Evolutionary conservation across 2,329 filamentous ascomycete genomes (phyloP).

Genomic region (Xylaria hypoxylon): DNA sequence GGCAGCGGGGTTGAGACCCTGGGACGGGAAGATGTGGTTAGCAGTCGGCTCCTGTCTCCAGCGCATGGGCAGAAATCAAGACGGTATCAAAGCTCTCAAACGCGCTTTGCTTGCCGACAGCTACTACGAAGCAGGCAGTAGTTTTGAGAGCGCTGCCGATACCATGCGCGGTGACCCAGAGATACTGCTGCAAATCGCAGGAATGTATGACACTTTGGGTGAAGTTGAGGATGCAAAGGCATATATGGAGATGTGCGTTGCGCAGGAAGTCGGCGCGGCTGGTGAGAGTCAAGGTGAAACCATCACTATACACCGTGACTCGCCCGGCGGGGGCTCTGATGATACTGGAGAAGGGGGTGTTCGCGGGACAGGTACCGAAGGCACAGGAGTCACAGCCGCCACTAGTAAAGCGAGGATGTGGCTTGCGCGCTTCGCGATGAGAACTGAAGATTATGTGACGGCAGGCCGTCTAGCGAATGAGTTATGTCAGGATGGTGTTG

Average conservation of each 20-base stretch:
- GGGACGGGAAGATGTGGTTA: slow-evolving; percentile 99
- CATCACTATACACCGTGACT: slow-evolving; percentile 68
- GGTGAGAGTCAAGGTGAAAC: slow-evolving; percentile 61
- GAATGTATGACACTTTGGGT: slow-evolving; percentile 84
- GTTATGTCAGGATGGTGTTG: slow-evolving; percentile 93
- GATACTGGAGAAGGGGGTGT: slow-evolving; percentile 53
- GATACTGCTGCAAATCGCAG: slow-evolving; percentile 88
- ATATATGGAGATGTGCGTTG: slow-evolving; percentile 96
- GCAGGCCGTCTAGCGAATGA: slow-evolving; percentile 88
- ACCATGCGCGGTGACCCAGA: slow-evolving; percentile 79
- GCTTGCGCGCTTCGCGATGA: slow-evolving; percentile 86
- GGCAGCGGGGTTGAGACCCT: slow-evolving; percentile 90
- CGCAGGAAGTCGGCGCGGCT: slow-evolving; percentile 81
- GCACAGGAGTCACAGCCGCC: slow-evolving; percentile 88
- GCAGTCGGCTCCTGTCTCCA: slow-evolving; percentile 92
- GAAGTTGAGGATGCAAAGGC: slow-evolving; percentile 84
- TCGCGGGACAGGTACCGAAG: slow-evolving; percentile 51
- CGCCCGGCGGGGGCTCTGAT: slow-evolving; percentile 55
- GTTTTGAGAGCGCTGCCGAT: slow-evolving; percentile 60
- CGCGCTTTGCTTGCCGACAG: slow-evolving; percentile 89
- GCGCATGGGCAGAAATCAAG: slow-evolving; percentile 86
- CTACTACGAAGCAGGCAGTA: slow-evolving; percentile 78
- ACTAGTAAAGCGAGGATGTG: slow-evolving; percentile 94
- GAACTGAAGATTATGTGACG: slow-evolving; percentile 77
- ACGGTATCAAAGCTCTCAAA: slow-evolving; percentile 95